phyloP scores from a whole-genome alignment of 164 flowering plant genomes.

The Annona cherimola region DNA sequence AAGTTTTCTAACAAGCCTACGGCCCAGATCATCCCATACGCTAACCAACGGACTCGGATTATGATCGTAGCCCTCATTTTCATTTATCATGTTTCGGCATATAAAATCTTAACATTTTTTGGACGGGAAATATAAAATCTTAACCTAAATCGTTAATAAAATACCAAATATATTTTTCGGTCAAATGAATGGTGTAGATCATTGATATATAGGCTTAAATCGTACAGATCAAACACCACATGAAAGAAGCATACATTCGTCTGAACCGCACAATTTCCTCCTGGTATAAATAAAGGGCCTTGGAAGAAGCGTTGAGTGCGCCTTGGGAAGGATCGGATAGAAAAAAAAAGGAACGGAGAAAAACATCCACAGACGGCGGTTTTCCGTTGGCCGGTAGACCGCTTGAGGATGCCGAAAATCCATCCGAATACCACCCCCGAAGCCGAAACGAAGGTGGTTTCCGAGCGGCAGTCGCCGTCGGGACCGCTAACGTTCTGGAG shows the following conservation, averaged over 20 bases:
- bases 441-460: not conserved
- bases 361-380: not conserved
- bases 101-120: no score
- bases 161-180: not conserved
- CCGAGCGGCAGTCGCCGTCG: not conserved
- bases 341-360: no score
- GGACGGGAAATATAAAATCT: not conserved
- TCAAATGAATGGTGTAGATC: not conserved
- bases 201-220: not conserved
- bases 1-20: no score
- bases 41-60: no score
- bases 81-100: no score
- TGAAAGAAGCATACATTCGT: not conserved
- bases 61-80: no score
- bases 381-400: not conserved
- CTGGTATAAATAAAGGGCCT: not conserved
- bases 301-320: not conserved
- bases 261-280: not conserved
- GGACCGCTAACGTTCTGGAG: slow-evolving; percentile 73
- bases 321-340: no score
- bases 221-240: not conserved
- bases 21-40: no score
- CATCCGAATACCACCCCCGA: not conserved
- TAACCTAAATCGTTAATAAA: not conserved
- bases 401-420: slow-evolving; percentile 1